Evolutionary conservation across 306 rosid species (phyloP).

Genomic region (Lupinus albus): DNA sequence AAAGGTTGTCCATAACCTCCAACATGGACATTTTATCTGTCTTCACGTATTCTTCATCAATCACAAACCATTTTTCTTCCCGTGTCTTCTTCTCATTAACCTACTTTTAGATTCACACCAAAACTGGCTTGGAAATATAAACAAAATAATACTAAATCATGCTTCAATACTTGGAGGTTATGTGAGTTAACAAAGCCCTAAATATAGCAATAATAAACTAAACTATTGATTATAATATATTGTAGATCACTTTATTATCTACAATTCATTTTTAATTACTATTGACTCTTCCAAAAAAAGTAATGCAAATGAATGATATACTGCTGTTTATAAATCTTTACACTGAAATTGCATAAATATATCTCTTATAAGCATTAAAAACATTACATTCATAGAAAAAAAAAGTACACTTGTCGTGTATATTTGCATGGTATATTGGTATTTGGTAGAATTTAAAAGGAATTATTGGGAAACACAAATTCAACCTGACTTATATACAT

Average conservation of each 20-base stretch:
- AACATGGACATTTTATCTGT: constrained; percentile 55
- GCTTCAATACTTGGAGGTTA: background rate
- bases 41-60: background rate
- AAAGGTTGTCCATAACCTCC: constrained; percentile 56
- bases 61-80: background rate
- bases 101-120: too few species aligned
- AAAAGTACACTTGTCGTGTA: background rate
- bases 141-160: too few species aligned
- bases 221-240: background rate
- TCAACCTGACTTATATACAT: too few species aligned
- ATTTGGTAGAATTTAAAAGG: background rate
- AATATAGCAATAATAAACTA: background rate
- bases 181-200: constrained; percentile 4
- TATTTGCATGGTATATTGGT: background rate
- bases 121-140: too few species aligned
- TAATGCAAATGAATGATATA: too few species aligned
- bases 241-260: too few species aligned
- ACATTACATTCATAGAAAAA: too few species aligned
- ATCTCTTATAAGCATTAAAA: background rate
- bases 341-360: too few species aligned
- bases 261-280: too few species aligned
- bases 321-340: too few species aligned
- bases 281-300: too few species aligned
- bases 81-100: background rate
- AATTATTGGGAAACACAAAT: too few species aligned